These are phyloP conservation scores for Sugiyamaella pinicola DNA, from an alignment of 1,139 yeast genomes.

Conservation along the genomic window DNA sequence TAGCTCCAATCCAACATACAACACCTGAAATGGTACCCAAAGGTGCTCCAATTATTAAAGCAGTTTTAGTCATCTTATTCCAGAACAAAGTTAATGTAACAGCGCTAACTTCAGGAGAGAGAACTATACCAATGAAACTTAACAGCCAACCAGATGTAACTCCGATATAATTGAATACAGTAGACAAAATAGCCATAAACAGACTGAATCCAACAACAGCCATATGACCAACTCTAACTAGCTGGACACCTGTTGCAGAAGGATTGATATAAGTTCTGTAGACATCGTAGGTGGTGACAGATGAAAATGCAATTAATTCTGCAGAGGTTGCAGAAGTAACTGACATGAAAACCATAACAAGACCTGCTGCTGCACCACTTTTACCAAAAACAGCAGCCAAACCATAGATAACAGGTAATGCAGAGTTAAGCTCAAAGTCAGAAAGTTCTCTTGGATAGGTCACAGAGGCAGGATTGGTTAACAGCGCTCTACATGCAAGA, in stretches of 20 bases:
- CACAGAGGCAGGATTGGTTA: slow-evolving; percentile 49
- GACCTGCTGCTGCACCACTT: slow-evolving; percentile 79
- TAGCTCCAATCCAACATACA: slow-evolving; percentile 51
- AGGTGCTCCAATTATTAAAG: slow-evolving; percentile 49
- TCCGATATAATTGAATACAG: slow-evolving; percentile 75
- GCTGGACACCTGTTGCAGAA: slow-evolving; percentile 65
- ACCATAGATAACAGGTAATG: slow-evolving; percentile 80
- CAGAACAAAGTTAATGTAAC: slow-evolving; percentile 67
- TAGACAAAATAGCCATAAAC: slow-evolving; percentile 77
- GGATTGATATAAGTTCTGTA: slow-evolving; percentile 78
- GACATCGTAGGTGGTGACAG: slow-evolving; percentile 78
- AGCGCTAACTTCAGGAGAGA: slow-evolving; percentile 68
- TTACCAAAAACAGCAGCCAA: slow-evolving; percentile 79
- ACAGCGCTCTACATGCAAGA: slow-evolving; percentile 70
- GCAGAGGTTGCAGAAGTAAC: slow-evolving; percentile 60
- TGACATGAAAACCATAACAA: slow-evolving; percentile 79
- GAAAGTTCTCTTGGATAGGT: slow-evolving; percentile 67
- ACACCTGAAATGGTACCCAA: slow-evolving; percentile 50
- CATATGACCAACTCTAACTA: slow-evolving; percentile 65
- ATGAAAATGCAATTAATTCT: slow-evolving; percentile 80
- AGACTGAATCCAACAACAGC: slow-evolving; percentile 65
- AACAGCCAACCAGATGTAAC: slow-evolving; percentile 54
- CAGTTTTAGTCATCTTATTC: slow-evolving; percentile 55
- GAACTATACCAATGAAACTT: slow-evolving; percentile 73
- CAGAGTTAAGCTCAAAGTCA: slow-evolving; percentile 68